Evolutionary conservation across 2,329 filamentous ascomycete genomes (phyloP).

Genomic region (Zasmidium citrigriseum): DNA sequence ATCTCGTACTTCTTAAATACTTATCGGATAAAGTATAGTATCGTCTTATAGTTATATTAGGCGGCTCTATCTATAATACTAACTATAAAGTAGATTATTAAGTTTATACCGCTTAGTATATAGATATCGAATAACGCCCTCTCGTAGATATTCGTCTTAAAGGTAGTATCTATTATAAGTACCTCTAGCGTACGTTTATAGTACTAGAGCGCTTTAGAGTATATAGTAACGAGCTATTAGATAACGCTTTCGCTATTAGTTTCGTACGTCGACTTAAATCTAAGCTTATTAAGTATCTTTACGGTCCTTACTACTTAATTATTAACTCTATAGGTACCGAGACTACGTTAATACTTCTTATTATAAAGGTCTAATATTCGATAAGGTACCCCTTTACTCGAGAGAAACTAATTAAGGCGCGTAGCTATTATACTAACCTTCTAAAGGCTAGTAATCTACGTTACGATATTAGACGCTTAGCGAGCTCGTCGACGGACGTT

Average conservation of each 20-base stretch:
- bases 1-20: neutral
- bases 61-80: neutral
- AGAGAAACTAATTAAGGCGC: neutral
- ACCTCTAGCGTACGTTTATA: neutral
- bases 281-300: neutral
- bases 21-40: neutral
- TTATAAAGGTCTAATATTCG: neutral
- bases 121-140: neutral
- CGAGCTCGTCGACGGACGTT: neutral
- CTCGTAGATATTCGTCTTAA: neutral
- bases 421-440: neutral
- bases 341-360: neutral
- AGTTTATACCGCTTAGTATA: neutral
- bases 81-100: neutral
- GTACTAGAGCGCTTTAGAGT: neutral
- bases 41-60: neutral
- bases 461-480: neutral
- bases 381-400: neutral
- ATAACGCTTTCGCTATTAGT: neutral
- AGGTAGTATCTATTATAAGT: neutral
- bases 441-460: neutral
- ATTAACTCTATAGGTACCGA: neutral
- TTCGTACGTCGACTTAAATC: neutral
- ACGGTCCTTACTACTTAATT: neutral
- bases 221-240: neutral